phyloP scores from a whole-genome alignment of 257 asterid genomes.

The Lycium barbarum region DNA sequence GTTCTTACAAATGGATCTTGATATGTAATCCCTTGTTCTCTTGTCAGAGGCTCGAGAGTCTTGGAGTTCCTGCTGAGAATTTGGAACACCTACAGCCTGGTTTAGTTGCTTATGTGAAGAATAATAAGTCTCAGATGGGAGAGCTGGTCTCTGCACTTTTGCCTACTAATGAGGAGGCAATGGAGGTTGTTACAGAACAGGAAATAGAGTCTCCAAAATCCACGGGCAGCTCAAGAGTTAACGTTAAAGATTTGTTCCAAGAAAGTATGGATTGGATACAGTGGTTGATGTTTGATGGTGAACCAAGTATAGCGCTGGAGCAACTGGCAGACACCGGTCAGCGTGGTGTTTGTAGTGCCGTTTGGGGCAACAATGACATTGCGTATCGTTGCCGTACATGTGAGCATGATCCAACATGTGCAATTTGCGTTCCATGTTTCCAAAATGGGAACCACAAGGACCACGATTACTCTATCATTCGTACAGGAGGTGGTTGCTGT shows the following conservation, averaged over 20 bases:
- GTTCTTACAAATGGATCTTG: neutral
- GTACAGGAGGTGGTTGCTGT: slow-evolving; percentile 97
- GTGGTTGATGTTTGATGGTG: slow-evolving; percentile 96
- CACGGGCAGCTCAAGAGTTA: slow-evolving; percentile 37
- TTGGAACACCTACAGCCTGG: slow-evolving; percentile 60
- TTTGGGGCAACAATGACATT: slow-evolving; percentile 90
- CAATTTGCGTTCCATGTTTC: slow-evolving; percentile 96
- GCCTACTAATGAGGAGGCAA: slow-evolving; percentile 67
- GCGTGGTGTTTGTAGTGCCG: slow-evolving; percentile 93
- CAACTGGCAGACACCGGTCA: slow-evolving; percentile 63
- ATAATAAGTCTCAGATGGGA: slow-evolving; percentile 49
- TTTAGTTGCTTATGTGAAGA: slow-evolving; percentile 65
- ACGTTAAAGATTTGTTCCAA: slow-evolving; percentile 48
- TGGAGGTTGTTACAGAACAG: slow-evolving; percentile 40
- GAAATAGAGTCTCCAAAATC: slow-evolving; percentile 37
- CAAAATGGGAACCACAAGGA: slow-evolving; percentile 90
- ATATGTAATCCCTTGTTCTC: slow-evolving; percentile 22
- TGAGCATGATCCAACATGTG: slow-evolving; percentile 96
- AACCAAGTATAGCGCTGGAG: slow-evolving; percentile 65
- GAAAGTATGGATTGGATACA: slow-evolving; percentile 84
- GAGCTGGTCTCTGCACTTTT: slow-evolving; percentile 69
- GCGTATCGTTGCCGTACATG: slow-evolving; percentile 96
- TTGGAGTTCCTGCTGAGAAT: slow-evolving; percentile 66
- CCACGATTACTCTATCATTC: slow-evolving; percentile 88
- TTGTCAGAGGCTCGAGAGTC: slow-evolving; percentile 74